Evolutionary conservation across 495 filamentous ascomycete genomes (phyloP).

Genomic region (Penicillium flavigenum): DNA sequence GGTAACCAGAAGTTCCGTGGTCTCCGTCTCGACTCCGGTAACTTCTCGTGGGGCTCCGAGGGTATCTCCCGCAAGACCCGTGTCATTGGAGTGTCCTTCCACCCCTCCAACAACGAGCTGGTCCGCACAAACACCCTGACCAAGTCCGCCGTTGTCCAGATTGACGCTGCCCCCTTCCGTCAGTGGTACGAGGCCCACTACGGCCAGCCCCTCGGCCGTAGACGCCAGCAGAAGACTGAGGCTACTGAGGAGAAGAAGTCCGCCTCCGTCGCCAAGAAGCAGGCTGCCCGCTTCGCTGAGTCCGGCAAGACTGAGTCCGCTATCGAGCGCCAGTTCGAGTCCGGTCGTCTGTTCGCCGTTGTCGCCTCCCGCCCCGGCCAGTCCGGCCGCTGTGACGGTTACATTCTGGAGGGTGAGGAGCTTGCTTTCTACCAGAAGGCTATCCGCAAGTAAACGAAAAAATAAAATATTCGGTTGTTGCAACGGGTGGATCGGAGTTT

Average conservation of each 20-base stretch:
- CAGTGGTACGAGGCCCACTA: slow-evolving; percentile 99
- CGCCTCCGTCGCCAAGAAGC: slow-evolving; percentile 92
- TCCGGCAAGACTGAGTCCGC: slow-evolving; percentile 88
- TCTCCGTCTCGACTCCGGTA: slow-evolving; percentile 97
- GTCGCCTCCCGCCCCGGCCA: slow-evolving; percentile 91
- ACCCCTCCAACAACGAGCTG: slow-evolving; percentile 99
- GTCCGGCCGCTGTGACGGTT: slow-evolving; percentile 93
- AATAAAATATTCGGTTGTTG: slow-evolving; percentile 39
- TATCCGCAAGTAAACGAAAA: slow-evolving; percentile 84
- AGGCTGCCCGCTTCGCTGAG: slow-evolving; percentile 75
- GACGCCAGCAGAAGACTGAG: slow-evolving; percentile 79
- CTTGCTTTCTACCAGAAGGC: slow-evolving; percentile 98
- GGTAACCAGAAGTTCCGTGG: slow-evolving; percentile 99
- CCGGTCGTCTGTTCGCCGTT: slow-evolving; percentile 91
- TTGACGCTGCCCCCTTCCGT: slow-evolving; percentile 97
- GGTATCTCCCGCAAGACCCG: slow-evolving; percentile 96
- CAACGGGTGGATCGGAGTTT: slow-evolving; percentile 49
- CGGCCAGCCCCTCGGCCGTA: slow-evolving; percentile 80
- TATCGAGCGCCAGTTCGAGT: slow-evolving; percentile 98
- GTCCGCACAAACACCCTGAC: slow-evolving; percentile 99
- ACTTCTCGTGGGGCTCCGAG: slow-evolving; percentile 99
- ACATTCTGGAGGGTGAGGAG: slow-evolving; percentile 99
- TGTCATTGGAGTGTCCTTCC: slow-evolving; percentile 96
- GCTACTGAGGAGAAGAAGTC: slow-evolving; percentile 81
- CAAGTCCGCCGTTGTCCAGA: slow-evolving; percentile 95